Evolutionary conservation across 1,284 basidiomycete genomes (phyloP).

Genomic region (Puccinia horiana): DNA sequence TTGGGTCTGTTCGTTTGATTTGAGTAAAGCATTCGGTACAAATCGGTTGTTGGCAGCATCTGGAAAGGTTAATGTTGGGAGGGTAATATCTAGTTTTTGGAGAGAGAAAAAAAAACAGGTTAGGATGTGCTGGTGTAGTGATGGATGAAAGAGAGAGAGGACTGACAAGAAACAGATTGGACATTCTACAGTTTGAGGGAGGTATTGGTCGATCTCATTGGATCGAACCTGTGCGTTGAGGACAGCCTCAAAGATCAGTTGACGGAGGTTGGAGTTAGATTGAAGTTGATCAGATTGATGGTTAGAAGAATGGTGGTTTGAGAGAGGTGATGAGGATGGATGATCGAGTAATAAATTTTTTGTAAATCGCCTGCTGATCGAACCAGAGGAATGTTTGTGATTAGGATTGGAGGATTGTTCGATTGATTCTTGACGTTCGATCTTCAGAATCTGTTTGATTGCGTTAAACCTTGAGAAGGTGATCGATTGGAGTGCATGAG

Average conservation of each 20-base stretch:
- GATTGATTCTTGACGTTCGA: slow-evolving; percentile 53
- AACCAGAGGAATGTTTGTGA: neutral
- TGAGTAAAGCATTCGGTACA: slow-evolving; percentile 99
- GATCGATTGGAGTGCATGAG: slow-evolving; percentile 70
- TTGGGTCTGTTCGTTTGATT: slow-evolving; percentile 93
- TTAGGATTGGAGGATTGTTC: neutral
- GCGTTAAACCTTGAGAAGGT: slow-evolving; percentile 52
- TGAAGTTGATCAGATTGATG: neutral
- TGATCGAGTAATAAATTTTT: slow-evolving; percentile 39
- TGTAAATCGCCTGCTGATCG: slow-evolving; percentile 50
- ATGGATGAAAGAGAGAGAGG: slow-evolving; percentile 32
- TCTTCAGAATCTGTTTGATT: slow-evolving; percentile 59
- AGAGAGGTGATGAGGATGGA: neutral
- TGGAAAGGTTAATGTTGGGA: slow-evolving; percentile 88
- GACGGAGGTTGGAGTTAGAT: slow-evolving; percentile 50
- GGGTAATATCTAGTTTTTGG: slow-evolving; percentile 83
- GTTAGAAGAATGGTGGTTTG: neutral
- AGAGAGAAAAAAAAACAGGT: slow-evolving; percentile 34
- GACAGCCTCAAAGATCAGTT: slow-evolving; percentile 51
- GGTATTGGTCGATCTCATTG: slow-evolving; percentile 66
- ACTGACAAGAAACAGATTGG: slow-evolving; percentile 98
- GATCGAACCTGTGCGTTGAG: slow-evolving; percentile 44
- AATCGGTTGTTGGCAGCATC: slow-evolving; percentile 96
- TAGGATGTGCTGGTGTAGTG: slow-evolving; percentile 50
- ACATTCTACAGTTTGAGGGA: slow-evolving; percentile 80